Evolutionary conservation across 208 protist genomes (phyloP).

Genomic region (Blastocrithidia nonstop): DNA sequence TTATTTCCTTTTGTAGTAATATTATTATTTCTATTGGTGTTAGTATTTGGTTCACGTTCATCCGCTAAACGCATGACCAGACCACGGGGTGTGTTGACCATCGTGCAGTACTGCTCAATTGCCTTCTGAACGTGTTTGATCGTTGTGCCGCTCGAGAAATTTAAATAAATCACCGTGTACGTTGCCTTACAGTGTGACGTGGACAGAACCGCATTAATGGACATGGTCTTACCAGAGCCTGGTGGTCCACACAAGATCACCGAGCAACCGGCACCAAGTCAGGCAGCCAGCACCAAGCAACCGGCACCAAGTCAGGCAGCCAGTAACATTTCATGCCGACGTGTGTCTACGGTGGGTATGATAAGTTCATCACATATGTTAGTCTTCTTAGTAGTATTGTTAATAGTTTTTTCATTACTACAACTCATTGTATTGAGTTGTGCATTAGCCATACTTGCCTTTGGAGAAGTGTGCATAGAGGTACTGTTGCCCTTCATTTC

Average conservation of each 20-base stretch:
- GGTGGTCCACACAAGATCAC: constrained; percentile 96
- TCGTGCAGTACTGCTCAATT: constrained; percentile 95
- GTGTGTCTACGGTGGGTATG: constrained; percentile 98
- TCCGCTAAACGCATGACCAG: constrained; percentile 80
- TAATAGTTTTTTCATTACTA: too few relatives aligned
- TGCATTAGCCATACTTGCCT: too few relatives aligned
- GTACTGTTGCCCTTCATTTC: too few relatives aligned
- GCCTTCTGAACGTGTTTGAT: constrained; percentile 94
- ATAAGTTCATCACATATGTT: too few relatives aligned
- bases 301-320: constrained; percentile 90
- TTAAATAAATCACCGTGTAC: constrained; percentile 93
- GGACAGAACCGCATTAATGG: constrained; percentile 87
- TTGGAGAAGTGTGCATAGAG: too few relatives aligned
- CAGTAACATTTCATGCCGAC: constrained; percentile 89
- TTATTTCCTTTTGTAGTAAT: too few relatives aligned
- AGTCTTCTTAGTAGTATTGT: too few relatives aligned
- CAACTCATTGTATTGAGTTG: too few relatives aligned
- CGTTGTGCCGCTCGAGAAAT: constrained; percentile 96
- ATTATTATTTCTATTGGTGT: too few relatives aligned
- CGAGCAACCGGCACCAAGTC: constrained; percentile 88
- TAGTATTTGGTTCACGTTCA: too few relatives aligned
- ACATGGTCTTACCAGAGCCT: constrained; percentile 98
- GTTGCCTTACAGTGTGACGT: constrained; percentile 75
- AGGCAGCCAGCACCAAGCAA: constrained; percentile 84
- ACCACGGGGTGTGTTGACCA: constrained; percentile 82